Percentiles rank a stretch among this genome's conserved stretches.
These are phyloP conservation scores for Rhizopogon vinicolor DNA, from an alignment of 768 basidiomycete genomes.

Conservation along the genomic window DNA sequence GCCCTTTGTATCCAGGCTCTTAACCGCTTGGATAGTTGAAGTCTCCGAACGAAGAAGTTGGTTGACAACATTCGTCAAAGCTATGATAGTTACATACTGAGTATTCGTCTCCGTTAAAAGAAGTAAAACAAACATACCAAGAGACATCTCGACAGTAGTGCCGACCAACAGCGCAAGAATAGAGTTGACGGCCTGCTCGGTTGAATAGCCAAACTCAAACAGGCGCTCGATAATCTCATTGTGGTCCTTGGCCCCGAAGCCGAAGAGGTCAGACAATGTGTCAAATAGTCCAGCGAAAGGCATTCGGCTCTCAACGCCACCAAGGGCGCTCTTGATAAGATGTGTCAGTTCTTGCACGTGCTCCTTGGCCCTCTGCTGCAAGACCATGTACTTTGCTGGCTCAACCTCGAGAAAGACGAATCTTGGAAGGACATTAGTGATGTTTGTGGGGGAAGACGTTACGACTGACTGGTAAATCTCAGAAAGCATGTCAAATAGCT, in stretches of 20 bases:
- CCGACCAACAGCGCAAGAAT: constrained; percentile 69
- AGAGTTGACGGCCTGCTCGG: constrained; percentile 62
- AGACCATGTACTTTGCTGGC: constrained; percentile 49
- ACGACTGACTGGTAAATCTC: constrained; percentile 61
- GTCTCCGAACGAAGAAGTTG: constrained; percentile 50
- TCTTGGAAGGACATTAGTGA: constrained; percentile 29
- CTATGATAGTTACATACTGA: constrained; percentile 28
- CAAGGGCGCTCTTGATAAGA: constrained; percentile 52
- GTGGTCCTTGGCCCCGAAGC: constrained; percentile 37
- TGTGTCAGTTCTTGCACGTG: constrained; percentile 50
- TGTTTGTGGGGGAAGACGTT: neutral
- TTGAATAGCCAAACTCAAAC: constrained; percentile 48
- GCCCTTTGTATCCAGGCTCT: constrained; percentile 26
- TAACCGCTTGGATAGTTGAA: constrained; percentile 28
- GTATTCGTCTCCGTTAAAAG: neutral
- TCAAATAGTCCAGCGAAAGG: constrained; percentile 38
- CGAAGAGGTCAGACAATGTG: constrained; percentile 42
- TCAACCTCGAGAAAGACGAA: constrained; percentile 76
- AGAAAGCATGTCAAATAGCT: constrained; percentile 59
- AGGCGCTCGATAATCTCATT: constrained; percentile 55
- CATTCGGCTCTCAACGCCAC: constrained; percentile 35
- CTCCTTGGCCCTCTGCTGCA: constrained; percentile 45
- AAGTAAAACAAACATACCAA: constrained; percentile 38
- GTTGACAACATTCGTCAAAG: constrained; percentile 62
- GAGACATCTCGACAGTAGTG: constrained; percentile 61